Evolutionary conservation across 2,329 filamentous ascomycete species (phyloP).

Genomic region (Fusarium subtropicale): DNA sequence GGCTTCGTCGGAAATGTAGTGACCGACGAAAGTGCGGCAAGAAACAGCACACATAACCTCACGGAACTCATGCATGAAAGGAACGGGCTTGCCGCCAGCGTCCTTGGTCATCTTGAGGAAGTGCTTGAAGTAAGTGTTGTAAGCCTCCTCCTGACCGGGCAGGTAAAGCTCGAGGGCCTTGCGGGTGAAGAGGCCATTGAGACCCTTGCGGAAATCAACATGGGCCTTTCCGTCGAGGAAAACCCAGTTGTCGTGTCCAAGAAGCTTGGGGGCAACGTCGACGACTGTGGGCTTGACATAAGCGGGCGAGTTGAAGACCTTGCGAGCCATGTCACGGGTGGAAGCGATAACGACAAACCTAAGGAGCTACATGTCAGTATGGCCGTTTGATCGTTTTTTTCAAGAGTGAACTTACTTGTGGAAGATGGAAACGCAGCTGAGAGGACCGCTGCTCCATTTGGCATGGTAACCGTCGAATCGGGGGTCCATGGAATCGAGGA

Average conservation of each 20-base stretch:
- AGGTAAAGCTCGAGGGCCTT: conserved; percentile 89
- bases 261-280: conserved; percentile 91
- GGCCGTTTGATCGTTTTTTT: not conserved
- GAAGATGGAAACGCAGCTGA: conserved; percentile 98
- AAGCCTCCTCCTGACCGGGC: conserved; percentile 91
- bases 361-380: conserved; percentile 18
- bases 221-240: conserved; percentile 96
- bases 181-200: conserved; percentile 94
- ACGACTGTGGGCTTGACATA: conserved; percentile 98
- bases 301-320: conserved; percentile 92
- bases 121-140: conserved; percentile 84
- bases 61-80: conserved; percentile 93
- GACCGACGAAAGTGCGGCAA: conserved; percentile 95
- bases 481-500: conserved; percentile 90
- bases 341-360: conserved; percentile 98
- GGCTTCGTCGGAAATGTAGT: conserved; percentile 91
- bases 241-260: conserved; percentile 94
- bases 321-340: conserved; percentile 92
- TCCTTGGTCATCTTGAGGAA: conserved; percentile 82
- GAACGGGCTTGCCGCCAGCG: conserved; percentile 76
- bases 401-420: conserved; percentile 78
- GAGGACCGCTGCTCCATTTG: conserved; percentile 90
- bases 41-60: conserved; percentile 96
- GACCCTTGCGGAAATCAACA: conserved; percentile 95
- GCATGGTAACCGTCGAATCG: conserved; percentile 90